These are phyloP conservation scores for Stemphylium lycopersici DNA, from an alignment of 2,329 filamentous ascomycete species.

Conservation along the genomic window DNA sequence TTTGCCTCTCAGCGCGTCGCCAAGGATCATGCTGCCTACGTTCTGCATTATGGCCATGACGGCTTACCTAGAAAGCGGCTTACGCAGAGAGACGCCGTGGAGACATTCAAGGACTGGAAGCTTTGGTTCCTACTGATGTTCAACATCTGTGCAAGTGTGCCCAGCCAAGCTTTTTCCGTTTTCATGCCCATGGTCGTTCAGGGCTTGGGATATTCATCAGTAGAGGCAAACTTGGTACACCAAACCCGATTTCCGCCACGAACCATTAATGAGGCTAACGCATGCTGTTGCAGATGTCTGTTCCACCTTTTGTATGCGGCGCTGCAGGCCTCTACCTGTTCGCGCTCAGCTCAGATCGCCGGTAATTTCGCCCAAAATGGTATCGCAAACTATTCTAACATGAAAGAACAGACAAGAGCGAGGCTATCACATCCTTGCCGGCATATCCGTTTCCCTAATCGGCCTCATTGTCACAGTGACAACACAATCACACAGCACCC, in stretches of 20 bases:
- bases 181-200: constrained; percentile 57
- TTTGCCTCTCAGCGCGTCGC: constrained; percentile 25
- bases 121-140: constrained; percentile 38
- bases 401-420: constrained; percentile 15
- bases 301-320: constrained; percentile 56
- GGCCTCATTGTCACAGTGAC: constrained; percentile 26
- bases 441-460: constrained; percentile 52
- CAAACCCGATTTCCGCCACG: no score
- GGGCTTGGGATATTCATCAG: constrained; percentile 23
- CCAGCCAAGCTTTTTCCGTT: constrained; percentile 48
- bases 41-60: constrained; percentile 1
- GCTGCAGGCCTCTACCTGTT: constrained; percentile 55
- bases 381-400: background rate
- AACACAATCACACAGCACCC: constrained; percentile 1
- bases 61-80: constrained; percentile 14
- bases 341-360: constrained; percentile 53
- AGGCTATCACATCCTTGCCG: constrained; percentile 52
- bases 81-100: constrained; percentile 21
- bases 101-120: constrained; percentile 30
- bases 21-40: constrained; percentile 17
- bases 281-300: constrained; percentile 45
- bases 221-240: constrained; percentile 27
- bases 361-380: background rate
- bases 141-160: constrained; percentile 53
- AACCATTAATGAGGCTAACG: background rate